Evolutionary conservation across 495 filamentous ascomycete genomes (phyloP).

Genomic region (Jackrogersella multiformis): DNA sequence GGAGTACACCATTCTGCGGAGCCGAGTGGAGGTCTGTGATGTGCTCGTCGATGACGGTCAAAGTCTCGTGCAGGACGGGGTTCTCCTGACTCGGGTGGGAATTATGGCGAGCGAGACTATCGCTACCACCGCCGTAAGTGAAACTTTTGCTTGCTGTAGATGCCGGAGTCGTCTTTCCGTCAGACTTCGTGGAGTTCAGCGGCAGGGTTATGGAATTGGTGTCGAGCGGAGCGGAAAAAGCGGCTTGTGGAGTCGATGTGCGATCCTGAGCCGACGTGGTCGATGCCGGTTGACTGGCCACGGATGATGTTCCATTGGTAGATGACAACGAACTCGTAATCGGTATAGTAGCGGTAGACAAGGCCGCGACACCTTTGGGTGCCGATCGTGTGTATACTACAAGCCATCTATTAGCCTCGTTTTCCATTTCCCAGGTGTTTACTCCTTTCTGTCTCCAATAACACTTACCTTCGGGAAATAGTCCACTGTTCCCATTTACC

Average conservation of each 20-base stretch:
- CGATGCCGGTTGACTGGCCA: slow-evolving; percentile 45
- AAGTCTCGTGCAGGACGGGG: slow-evolving; percentile 93
- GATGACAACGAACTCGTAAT: slow-evolving; percentile 36
- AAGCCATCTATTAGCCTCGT: slow-evolving; percentile 28
- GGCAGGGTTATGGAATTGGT: slow-evolving; percentile 50
- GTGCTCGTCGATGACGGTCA: slow-evolving; percentile 98
- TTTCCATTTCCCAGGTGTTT: slow-evolving; percentile 1
- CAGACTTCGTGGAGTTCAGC: slow-evolving; percentile 51
- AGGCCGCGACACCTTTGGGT: slow-evolving; percentile 48
- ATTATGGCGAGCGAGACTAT: slow-evolving; percentile 43
- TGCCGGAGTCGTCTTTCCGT: slow-evolving; percentile 32
- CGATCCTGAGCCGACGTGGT: slow-evolving; percentile 52
- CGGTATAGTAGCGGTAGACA: slow-evolving; percentile 40
- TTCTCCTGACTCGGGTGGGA: slow-evolving; percentile 61
- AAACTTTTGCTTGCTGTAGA: slow-evolving; percentile 34
- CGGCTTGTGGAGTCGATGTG: slow-evolving; percentile 24
- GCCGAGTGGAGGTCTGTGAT: slow-evolving; percentile 91
- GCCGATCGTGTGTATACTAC: slow-evolving; percentile 64
- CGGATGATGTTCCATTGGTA: slow-evolving; percentile 37
- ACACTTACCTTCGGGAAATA: slow-evolving; percentile 88
- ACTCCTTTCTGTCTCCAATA: neutral
- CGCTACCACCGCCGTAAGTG: slow-evolving; percentile 28
- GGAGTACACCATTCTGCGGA: slow-evolving; percentile 57
- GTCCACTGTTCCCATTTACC: slow-evolving; percentile 75
- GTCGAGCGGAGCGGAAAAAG: slow-evolving; percentile 29